Evolutionary conservation across 2,329 filamentous ascomycete species (phyloP).

Genomic region (Drechslerella dactyloides): DNA sequence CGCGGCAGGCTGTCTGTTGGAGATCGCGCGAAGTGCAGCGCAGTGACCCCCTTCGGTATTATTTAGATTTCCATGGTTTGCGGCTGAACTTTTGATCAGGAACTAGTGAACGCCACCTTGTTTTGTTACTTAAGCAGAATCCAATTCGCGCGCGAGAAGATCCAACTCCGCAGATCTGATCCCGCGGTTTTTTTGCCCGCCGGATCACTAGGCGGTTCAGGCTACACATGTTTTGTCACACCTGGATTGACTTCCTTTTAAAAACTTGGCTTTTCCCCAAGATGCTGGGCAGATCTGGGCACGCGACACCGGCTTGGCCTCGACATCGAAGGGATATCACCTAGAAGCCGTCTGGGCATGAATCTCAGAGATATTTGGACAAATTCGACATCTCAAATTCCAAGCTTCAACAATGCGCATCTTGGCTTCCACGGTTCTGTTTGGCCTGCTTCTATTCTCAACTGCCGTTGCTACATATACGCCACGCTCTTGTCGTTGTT

Average conservation of each 20-base stretch:
- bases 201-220: background rate
- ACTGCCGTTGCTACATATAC: conserved; percentile 7
- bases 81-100: conserved; percentile 14
- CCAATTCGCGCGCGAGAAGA: conserved; percentile 3
- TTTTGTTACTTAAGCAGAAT: conserved; percentile 18
- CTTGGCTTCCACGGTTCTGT: background rate
- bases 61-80: conserved; percentile 11
- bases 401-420: conserved; percentile 13
- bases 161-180: conserved; percentile 21
- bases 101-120: conserved; percentile 25
- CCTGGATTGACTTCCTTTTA: no score
- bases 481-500: conserved; percentile 10
- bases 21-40: background rate
- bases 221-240: background rate
- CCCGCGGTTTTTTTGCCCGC: conserved; percentile 15
- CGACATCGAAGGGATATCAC: no score
- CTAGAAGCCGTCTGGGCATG: no score
- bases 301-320: no score
- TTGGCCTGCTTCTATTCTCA: conserved; percentile 2
- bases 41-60: background rate
- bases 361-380: no score
- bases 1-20: no score
- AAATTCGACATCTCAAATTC: no score
- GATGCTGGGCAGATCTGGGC: no score
- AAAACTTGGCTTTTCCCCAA: no score